A percentile compares a stretch with the other conserved stretches of the same genome.
Evolutionary conservation across 2,329 filamentous ascomycete genomes (phyloP).

Genomic region (Nemania sp.): DNA sequence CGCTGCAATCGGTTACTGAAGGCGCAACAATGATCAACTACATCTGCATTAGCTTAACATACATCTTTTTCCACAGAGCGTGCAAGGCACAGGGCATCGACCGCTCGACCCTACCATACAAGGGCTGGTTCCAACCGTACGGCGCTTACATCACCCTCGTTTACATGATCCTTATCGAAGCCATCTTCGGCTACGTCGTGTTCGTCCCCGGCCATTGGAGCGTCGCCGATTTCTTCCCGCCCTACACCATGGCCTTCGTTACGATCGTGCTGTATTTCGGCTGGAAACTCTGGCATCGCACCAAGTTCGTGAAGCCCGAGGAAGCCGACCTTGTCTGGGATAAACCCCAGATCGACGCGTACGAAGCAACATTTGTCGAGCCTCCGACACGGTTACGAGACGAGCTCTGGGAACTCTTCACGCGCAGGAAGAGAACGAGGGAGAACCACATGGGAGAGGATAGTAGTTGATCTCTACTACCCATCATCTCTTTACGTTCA

Average conservation of each 20-base stretch:
- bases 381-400: slow-evolving; percentile 51
- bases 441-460: slow-evolving; percentile 33
- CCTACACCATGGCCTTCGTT: slow-evolving; percentile 55
- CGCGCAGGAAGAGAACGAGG: slow-evolving; percentile 39
- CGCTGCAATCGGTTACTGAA: slow-evolving; percentile 45
- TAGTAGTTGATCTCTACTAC: not conserved
- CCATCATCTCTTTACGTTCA: not conserved
- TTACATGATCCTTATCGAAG: slow-evolving; percentile 49
- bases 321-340: slow-evolving; percentile 66
- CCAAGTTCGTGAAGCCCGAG: slow-evolving; percentile 54
- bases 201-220: slow-evolving; percentile 47
- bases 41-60: slow-evolving; percentile 62
- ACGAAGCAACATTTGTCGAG: slow-evolving; percentile 51
- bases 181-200: slow-evolving; percentile 59
- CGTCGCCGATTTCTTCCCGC: slow-evolving; percentile 43
- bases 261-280: slow-evolving; percentile 56
- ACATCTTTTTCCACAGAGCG: slow-evolving; percentile 60
- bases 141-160: slow-evolving; percentile 52
- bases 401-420: slow-evolving; percentile 46
- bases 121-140: slow-evolving; percentile 62
- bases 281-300: slow-evolving; percentile 68
- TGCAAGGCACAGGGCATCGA: slow-evolving; percentile 54
- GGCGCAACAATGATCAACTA: slow-evolving; percentile 60
- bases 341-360: slow-evolving; percentile 59
- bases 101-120: slow-evolving; percentile 59